Evolutionary conservation across 2,329 filamentous ascomycete species (phyloP), one percentile per base, ranked within the genome.

Genomic region (Fusarium sororula): DNA sequence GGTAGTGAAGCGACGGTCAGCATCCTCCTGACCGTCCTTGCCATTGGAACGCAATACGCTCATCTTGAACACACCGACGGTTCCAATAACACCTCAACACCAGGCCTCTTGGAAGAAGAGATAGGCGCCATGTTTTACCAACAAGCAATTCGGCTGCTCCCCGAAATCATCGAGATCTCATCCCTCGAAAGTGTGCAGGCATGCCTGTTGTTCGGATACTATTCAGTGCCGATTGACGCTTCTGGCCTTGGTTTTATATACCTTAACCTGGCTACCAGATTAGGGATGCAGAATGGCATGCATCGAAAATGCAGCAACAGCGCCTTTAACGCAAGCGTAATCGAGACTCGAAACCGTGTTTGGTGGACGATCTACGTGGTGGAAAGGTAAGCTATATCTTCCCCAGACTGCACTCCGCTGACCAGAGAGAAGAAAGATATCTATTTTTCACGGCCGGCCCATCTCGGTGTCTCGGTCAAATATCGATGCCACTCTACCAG

Each of bases 281-380:
- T 62, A 7, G 59, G 50, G 22, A 62, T 62, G 45, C 59, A 62
- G 39, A 62, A 62, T 35, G 59, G 59, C 5, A 62, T 62, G 59
- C 59, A 62, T 38, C 24, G 59, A 4, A 62, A 62, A 26, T 62
- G 59, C 22, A 62, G 59, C 22, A 62, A 32, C 20, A 62, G 24
- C 24, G 30, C 50, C 5, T 62, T 62, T 26, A 24, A 22, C 15
- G 50, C 59, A 22, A 37, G 39, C 9, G 15, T 62, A 2, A 57
- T 62, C 2, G 59, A 62, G 14, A 57, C 59, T 28, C 59, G 59
- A 12, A 62, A 62, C 26, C 50, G 59, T 0, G 59, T 62, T 24
- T 62, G 59, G 59, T 62, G 59, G 59, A 62, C 59, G 20, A 62
- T 50, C 4, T 57, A 22, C 30, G 59, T 62, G 12, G 30, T 62